These are phyloP conservation scores for Powellomyces hirtus DNA, from an alignment of 192 early-diverging fungal species.

Conservation along the genomic window DNA sequence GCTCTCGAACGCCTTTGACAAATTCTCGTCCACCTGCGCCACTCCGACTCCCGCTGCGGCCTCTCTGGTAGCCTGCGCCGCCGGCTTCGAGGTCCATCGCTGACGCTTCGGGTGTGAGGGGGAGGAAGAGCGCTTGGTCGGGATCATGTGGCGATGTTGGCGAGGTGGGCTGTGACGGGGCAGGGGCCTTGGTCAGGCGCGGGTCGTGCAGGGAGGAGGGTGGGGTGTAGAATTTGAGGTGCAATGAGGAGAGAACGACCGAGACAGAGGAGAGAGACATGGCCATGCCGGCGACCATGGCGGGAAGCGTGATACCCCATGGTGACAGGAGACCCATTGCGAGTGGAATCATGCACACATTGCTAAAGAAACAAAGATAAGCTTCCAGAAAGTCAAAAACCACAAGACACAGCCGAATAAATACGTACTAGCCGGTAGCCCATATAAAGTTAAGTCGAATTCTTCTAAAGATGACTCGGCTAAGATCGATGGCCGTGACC, in stretches of 20 bases:
- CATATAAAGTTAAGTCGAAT: slow-evolving; percentile 87
- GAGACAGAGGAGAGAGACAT: slow-evolving; percentile 92
- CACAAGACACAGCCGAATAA: background rate
- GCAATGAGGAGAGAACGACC: slow-evolving; percentile 85
- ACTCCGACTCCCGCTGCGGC: background rate
- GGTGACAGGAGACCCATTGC: slow-evolving; percentile 92
- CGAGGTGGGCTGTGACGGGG: background rate
- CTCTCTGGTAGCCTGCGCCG: background rate
- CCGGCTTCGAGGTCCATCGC: background rate
- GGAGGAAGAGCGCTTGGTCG: background rate
- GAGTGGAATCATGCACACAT: slow-evolving; percentile 83
- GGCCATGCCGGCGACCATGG: slow-evolving; percentile 89
- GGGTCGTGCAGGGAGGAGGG: slow-evolving; percentile 5
- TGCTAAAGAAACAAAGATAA: slow-evolving; percentile 39
- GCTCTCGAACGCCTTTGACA: background rate
- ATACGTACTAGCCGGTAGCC: slow-evolving; percentile 75
- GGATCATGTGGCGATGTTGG: background rate
- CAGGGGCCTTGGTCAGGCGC: background rate
- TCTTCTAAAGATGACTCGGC: slow-evolving; percentile 76
- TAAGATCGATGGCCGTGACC: slow-evolving; percentile 81
- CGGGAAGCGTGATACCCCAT: slow-evolving; percentile 78
- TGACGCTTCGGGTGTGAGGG: background rate
- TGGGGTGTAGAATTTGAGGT: slow-evolving; percentile 70
- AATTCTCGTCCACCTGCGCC: background rate
- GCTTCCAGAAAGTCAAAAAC: background rate